Percentiles rank a stretch among this genome's conserved stretches.
These are phyloP conservation scores for Gillenia trifoliata DNA, from an alignment of 306 rosid genomes.

Conservation along the genomic window DNA sequence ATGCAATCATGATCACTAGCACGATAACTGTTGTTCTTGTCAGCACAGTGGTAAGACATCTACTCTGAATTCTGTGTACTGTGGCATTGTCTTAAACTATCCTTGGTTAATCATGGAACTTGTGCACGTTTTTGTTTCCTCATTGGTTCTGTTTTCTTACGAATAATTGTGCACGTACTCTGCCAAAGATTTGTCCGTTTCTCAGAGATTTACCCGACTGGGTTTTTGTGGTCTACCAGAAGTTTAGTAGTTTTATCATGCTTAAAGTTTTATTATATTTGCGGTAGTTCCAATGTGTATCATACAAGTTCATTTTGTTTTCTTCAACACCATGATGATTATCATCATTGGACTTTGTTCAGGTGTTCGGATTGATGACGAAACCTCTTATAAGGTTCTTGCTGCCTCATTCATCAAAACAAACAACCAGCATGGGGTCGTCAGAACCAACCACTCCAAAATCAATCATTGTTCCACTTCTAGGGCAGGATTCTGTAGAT, in stretches of 20 bases:
- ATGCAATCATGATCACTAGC: slow-evolving; percentile 94
- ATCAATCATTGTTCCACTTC: slow-evolving; percentile 58
- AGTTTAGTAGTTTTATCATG: not conserved
- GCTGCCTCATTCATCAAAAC: slow-evolving; percentile 48
- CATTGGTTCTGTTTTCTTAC: not conserved
- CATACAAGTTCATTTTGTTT: not conserved
- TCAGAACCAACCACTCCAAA: slow-evolving; percentile 58
- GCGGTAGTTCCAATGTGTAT: not conserved
- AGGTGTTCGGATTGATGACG: slow-evolving; percentile 93
- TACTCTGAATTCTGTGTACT: not conserved
- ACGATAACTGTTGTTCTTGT: slow-evolving; percentile 87
- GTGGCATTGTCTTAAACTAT: not conserved
- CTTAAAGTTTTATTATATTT: not conserved
- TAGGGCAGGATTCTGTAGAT: slow-evolving; percentile 59
- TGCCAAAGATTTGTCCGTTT: not conserved
- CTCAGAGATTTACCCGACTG: not conserved
- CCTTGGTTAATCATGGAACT: not conserved
- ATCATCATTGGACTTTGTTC: slow-evolving; percentile 16
- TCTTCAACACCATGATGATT: slow-evolving; percentile 16
- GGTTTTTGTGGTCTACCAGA: not conserved
- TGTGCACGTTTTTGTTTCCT: not conserved
- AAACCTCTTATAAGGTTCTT: slow-evolving; percentile 80
- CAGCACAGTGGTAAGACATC: slow-evolving; percentile 80
- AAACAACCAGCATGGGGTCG: slow-evolving; percentile 40
- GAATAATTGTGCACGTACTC: not conserved